A percentile compares a stretch with the other conserved stretches of the same genome.
These are phyloP conservation scores for Chlorencoelia australis DNA, from an alignment of 2,329 filamentous ascomycete genomes.

Conservation along the genomic window DNA sequence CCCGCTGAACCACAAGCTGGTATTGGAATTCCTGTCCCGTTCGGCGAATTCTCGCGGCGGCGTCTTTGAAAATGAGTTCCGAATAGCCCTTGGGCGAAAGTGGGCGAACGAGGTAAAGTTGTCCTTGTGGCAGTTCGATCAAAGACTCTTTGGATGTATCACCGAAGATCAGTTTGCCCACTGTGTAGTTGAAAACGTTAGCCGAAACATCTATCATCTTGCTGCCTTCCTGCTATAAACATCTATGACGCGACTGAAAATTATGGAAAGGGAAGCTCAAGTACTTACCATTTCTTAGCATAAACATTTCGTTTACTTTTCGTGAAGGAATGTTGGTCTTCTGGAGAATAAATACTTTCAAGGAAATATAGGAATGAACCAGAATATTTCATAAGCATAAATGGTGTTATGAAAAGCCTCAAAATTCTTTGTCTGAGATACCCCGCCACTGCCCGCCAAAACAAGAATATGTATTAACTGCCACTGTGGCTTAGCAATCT, in stretches of 20 bases:
- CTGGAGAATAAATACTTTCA: too few species aligned
- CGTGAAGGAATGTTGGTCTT: too few species aligned
- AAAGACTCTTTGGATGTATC: slow-evolving; percentile 75
- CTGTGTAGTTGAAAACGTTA: slow-evolving; percentile 34
- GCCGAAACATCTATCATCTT: not conserved
- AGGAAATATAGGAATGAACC: too few species aligned
- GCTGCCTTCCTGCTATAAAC: not conserved
- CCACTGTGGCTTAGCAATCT: too few species aligned
- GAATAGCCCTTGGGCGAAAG: slow-evolving; percentile 95
- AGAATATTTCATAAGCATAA: too few species aligned
- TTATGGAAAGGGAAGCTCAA: slow-evolving; percentile 6
- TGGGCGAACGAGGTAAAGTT: slow-evolving; percentile 93
- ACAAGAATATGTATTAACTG: too few species aligned
- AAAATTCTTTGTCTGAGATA: too few species aligned
- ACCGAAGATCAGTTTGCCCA: slow-evolving; percentile 86
- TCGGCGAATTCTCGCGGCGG: slow-evolving; percentile 79
- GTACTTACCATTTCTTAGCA: slow-evolving; percentile 34
- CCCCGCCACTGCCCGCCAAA: too few species aligned
- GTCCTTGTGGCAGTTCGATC: slow-evolving; percentile 88
- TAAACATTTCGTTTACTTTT: slow-evolving; percentile 29
- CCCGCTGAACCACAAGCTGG: slow-evolving; percentile 89
- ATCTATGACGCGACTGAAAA: too few species aligned
- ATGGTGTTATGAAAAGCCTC: too few species aligned
- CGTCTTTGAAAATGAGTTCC: slow-evolving; percentile 98
- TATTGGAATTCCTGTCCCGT: slow-evolving; percentile 96